Percentiles rank a stretch among this genome's conserved stretches.
phyloP scores from a whole-genome alignment of 1,284 basidiomycete genomes.

The Porogramme epimiltina region DNA sequence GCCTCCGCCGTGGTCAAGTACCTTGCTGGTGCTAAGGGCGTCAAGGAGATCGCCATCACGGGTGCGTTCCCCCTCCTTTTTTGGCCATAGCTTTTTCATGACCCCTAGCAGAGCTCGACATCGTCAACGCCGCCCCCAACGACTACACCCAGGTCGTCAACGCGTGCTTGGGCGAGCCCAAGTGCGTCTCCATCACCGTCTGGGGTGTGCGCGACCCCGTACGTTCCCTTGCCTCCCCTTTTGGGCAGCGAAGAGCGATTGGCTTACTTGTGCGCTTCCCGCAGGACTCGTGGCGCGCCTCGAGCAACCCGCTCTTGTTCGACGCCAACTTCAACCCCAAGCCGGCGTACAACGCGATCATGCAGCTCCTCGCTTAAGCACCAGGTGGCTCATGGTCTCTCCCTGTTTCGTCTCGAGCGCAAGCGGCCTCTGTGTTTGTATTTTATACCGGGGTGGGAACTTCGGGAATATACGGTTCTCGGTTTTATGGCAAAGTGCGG shows the following conservation, averaged over 20 bases:
- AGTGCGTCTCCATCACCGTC: slow-evolving; percentile 49
- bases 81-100: neutral
- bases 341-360: slow-evolving; percentile 47
- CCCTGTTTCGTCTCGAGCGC: too few relatives aligned
- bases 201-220: slow-evolving; percentile 51
- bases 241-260: neutral
- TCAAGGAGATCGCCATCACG: slow-evolving; percentile 49
- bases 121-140: slow-evolving; percentile 30
- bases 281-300: slow-evolving; percentile 48
- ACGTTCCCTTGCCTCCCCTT: slow-evolving; percentile 16
- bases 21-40: slow-evolving; percentile 36
- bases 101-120: slow-evolving; percentile 27
- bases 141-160: slow-evolving; percentile 50
- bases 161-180: slow-evolving; percentile 45
- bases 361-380: slow-evolving; percentile 28
- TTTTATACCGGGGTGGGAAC: too few relatives aligned
- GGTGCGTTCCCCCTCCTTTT: slow-evolving; percentile 20
- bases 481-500: too few relatives aligned
- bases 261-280: neutral
- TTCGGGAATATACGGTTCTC: too few relatives aligned
- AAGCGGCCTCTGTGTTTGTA: too few relatives aligned
- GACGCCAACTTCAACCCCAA: slow-evolving; percentile 48
- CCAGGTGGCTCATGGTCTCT: too few relatives aligned
- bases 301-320: slow-evolving; percentile 43
- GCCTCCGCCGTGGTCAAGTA: slow-evolving; percentile 40